Base-by-base conservation (phyloP, 1,284 basidiomycete species). In the Meripilus lineatus region DNA sequence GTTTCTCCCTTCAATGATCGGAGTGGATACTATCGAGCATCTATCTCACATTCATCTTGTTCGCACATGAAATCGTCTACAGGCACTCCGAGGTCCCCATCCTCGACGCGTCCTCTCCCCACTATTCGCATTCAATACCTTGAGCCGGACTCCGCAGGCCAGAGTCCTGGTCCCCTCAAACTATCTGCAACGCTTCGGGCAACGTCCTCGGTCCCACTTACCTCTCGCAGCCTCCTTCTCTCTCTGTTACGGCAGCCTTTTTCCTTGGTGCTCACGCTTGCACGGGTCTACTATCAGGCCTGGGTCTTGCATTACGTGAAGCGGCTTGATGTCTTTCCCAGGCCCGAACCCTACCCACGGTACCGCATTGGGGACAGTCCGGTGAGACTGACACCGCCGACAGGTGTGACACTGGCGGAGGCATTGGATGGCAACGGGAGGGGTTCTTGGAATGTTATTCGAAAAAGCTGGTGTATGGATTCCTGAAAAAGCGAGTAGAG, bases 1-100 rank as follows among this genome's bases (percentile, higher is more conserved):
- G 87, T 89, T 22, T 89, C 84, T 0, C 85, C 87, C 0, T 89
- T 89, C 71, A 89, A 89, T 59, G 81, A 88, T 53, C 72, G 85
- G 3, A 69, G 72, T 15, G 86, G 86, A 0, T 83, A 68, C 61
- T 89, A 89, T 60, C 72, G 59, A 3, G 66, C n/a, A n/a, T 30
- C 28, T 8, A 30, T 81, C 32, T 69, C 77, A 25, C 52, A 81
- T 30, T 72, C 61, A 50, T 59, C 54, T 26, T 80, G 74, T 13
- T 68, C 55, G 2, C 69, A 75, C 50, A 60, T 75, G 0, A 69
- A 77, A 46, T 58, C 55, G 20, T 20, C 21, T 8, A 14, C 24
- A 35, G 33, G 22, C 8, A 21, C 14, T 17, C 26, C 5, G 5
- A 15, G 26, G n/a, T 46, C 49, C 1, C 50, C 56, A 4, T 68